phyloP scores from a whole-genome alignment of 225 moss, liverwort and hornwort species.

The Antitrichia curtipendula region DNA sequence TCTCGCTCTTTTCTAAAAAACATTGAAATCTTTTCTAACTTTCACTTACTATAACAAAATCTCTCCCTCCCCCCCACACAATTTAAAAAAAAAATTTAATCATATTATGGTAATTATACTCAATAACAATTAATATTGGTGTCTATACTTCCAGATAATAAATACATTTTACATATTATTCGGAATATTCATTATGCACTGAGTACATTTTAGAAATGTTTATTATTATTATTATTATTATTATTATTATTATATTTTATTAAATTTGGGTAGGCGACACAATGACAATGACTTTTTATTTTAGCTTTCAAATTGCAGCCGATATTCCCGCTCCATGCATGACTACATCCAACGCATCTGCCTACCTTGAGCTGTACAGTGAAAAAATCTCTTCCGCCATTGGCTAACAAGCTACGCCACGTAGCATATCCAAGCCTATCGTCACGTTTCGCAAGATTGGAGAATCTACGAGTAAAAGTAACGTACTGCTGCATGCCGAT shows the following conservation, averaged over 20 bases:
- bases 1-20: fast-evolving
- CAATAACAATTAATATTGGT: not conserved
- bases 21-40: not conserved
- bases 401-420: not conserved
- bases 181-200: too few relatives aligned
- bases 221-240: too few relatives aligned
- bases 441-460: not conserved
- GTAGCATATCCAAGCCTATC: not conserved
- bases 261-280: not conserved
- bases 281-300: too few relatives aligned
- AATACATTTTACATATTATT: not conserved
- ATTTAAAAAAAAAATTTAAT: too few relatives aligned
- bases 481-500: not conserved
- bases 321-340: not conserved
- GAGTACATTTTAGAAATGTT: not conserved
- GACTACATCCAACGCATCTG: not conserved
- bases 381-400: not conserved
- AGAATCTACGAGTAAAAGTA: not conserved
- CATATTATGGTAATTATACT: not conserved
- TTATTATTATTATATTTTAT: not conserved
- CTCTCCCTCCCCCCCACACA: too few relatives aligned
- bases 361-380: not conserved
- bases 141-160: not conserved
- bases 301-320: too few relatives aligned
- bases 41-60: too few relatives aligned